Conservation (phyloP, 768 basidiomycete species). For the Naematelia encephala region DNA sequence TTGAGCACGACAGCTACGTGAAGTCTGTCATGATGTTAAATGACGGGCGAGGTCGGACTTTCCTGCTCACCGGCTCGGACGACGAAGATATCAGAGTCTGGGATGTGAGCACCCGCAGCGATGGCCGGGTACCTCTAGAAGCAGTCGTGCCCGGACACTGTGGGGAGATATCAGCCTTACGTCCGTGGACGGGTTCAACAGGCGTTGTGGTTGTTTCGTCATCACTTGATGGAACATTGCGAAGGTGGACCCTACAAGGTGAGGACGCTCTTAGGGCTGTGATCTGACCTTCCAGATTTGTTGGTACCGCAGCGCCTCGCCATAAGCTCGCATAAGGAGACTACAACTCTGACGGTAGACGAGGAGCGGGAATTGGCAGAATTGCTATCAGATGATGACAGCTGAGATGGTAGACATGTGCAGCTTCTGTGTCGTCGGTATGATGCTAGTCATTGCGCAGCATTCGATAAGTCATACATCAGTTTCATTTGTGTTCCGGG, state of each 20-base stretch:
- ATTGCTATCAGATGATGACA: constrained; percentile 44
- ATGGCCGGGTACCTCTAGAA: constrained; percentile 33
- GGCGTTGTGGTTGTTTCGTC: constrained; percentile 72
- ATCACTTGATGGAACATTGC: constrained; percentile 80
- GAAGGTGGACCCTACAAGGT: constrained; percentile 73
- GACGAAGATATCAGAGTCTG: constrained; percentile 80
- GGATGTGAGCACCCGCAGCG: constrained; percentile 66
- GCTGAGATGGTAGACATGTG: background rate
- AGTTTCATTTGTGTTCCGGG: too few species aligned
- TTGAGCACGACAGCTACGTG: constrained; percentile 62
- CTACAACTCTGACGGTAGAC: constrained; percentile 67
- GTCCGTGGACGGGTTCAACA: constrained; percentile 63
- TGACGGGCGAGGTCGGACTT: constrained; percentile 59
- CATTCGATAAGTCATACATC: too few species aligned
- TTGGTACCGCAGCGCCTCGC: constrained; percentile 40
- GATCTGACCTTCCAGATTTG: constrained; percentile 29
- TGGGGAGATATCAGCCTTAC: constrained; percentile 77
- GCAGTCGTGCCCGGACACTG: constrained; percentile 71
- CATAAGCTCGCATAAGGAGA: constrained; percentile 40
- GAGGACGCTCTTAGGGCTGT: constrained; percentile 51
- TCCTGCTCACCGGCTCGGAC: constrained; percentile 69
- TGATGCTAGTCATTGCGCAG: too few species aligned
- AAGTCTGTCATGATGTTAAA: constrained; percentile 64
- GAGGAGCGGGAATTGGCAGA: constrained; percentile 87
- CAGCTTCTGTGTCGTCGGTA: too few species aligned